Percentiles rank a stretch among this genome's conserved stretches.
Conservation (phyloP, 768 basidiomycete species). For the Auricularia sp. region DNA sequence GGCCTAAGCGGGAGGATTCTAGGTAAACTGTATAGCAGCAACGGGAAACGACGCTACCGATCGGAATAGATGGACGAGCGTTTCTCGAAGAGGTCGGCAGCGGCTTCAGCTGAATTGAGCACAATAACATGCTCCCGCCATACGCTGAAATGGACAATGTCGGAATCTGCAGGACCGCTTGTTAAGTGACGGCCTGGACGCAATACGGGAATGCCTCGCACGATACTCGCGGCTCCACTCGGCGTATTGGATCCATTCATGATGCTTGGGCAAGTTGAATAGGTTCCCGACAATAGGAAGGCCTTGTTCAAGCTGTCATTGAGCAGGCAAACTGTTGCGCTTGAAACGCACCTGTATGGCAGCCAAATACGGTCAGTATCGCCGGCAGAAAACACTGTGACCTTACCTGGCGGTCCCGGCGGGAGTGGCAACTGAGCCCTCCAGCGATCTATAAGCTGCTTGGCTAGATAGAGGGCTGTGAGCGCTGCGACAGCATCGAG, state of each 20-base stretch:
- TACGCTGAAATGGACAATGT: not conserved
- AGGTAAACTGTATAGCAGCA: not conserved
- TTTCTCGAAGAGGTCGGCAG: constrained; percentile 32
- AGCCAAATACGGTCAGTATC: not conserved
- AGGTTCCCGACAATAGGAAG: constrained; percentile 47
- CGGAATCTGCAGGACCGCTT: not conserved
- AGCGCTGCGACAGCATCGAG: not conserved
- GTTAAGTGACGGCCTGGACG: not conserved
- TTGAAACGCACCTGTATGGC: not conserved
- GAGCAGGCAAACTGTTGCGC: not conserved
- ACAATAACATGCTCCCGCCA: constrained; percentile 21
- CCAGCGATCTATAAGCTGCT: not conserved
- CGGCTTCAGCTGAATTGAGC: constrained; percentile 25
- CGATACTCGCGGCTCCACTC: constrained; percentile 30
- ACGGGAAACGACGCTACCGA: constrained; percentile 11
- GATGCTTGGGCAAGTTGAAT: constrained; percentile 30
- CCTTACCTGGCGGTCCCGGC: not conserved
- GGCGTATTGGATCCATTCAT: constrained; percentile 32
- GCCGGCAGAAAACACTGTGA: not conserved
- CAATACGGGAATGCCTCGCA: constrained; percentile 10
- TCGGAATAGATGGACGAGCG: constrained; percentile 33
- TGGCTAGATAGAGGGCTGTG: not conserved
- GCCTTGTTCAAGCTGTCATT: not conserved
- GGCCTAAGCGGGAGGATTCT: not conserved
- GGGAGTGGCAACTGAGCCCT: not conserved